Percentiles rank a stretch among this genome's conserved stretches.
These are phyloP conservation scores for Quercus phellos DNA, from an alignment of 331 rosid species.

Conservation along the genomic window DNA sequence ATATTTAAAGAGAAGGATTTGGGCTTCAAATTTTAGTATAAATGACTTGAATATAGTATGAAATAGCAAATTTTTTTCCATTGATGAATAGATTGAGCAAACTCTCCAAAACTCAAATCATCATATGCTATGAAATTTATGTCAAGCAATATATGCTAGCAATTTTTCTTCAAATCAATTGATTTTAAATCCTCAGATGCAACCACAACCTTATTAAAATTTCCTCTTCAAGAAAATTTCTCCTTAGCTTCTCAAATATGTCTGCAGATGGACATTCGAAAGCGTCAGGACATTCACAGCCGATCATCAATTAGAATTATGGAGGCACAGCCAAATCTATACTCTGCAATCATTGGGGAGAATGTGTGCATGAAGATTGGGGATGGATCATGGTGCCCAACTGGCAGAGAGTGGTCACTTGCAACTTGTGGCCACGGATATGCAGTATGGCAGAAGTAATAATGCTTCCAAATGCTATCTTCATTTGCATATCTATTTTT, in stretches of 20 bases:
- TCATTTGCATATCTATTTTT: background rate
- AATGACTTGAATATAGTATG: too few species aligned
- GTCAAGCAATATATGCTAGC: too few species aligned
- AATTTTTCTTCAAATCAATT: too few species aligned
- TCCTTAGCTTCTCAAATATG: constrained; percentile 5
- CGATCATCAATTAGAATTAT: constrained; percentile 62
- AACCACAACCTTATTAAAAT: background rate
- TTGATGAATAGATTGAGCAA: too few species aligned
- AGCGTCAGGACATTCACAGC: constrained; percentile 71
- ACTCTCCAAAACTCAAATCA: too few species aligned
- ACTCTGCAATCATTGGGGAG: constrained; percentile 79
- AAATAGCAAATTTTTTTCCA: too few species aligned
- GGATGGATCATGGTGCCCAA: constrained; percentile 77
- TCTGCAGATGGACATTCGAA: constrained; percentile 67
- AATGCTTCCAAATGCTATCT: background rate
- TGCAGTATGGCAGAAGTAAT: constrained; percentile 75
- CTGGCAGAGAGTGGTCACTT: constrained; percentile 73
- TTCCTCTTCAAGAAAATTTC: background rate
- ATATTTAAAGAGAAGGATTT: too few species aligned
- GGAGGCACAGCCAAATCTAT: constrained; percentile 73
- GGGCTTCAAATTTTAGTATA: too few species aligned
- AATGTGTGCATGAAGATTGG: constrained; percentile 87
- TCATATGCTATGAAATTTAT: too few species aligned
- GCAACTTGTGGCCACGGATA: constrained; percentile 69
- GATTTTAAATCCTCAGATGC: too few species aligned